Base-by-base conservation (phyloP, 768 basidiomycete genomes). In the Pisolithus albus region DNA sequence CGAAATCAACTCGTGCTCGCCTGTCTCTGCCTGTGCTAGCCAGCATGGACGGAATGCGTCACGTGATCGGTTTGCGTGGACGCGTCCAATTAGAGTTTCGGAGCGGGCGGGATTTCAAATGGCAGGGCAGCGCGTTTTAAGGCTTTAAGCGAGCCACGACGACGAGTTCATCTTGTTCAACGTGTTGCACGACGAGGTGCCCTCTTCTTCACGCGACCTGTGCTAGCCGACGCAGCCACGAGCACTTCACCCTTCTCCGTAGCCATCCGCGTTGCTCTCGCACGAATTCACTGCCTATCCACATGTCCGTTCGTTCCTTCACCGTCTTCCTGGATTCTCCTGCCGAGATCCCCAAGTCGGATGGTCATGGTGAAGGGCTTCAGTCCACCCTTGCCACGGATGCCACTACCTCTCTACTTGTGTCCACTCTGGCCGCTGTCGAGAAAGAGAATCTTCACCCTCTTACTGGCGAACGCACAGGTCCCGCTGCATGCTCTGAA, bases 361-460 rank as follows among this genome's bases (percentile, higher is more conserved):
- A n/a, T 54, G 56, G 39, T 32, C 30, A 9, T 32, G 34, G 34
- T 47, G 61, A 56, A 57, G 47, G 30, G 43, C 62, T 60, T 49
- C 55, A 62, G 47, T 59, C 59, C 52, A 34, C 61, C 54, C 52
- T 55, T 5, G 47, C 54, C 40, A 44, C 65, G 44, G 64, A 62
- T 54, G 46, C 54, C 37, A 57, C 65, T 52, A 57, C 70, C 55
- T 69, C 72, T 57, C 55, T 64, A 58, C 55, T 64, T 7, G 56
- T 69, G 50, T 67, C 70, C 53, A 65, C 72, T 5, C 64, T 67
- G 23, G 65, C 68, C 9, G 66, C 73, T 36, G 59, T 72, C 38
- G 85, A 88, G 72, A 90, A 90, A 75, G 88, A 90, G 70, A 90
- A 90, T 63, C 72, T 83, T 41, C 76, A 89, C 64, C 88, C 88